phyloP scores from a whole-genome alignment of 2,329 filamentous ascomycete genomes.

The Emydomyces testavorans region DNA sequence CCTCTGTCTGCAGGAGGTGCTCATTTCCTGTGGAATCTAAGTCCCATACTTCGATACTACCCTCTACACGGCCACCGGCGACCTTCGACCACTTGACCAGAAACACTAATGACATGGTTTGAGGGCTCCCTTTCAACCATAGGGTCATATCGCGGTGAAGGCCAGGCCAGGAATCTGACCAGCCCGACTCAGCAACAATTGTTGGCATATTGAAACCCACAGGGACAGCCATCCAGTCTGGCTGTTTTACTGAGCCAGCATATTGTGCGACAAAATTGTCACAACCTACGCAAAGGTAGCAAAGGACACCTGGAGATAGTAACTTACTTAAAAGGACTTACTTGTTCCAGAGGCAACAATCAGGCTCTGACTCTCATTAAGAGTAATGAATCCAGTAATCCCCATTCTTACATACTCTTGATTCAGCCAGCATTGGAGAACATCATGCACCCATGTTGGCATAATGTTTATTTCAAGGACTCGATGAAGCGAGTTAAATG shows the following conservation, averaged over 20 bases:
- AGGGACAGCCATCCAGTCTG: constrained; percentile 7
- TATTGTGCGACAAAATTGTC: too few species aligned
- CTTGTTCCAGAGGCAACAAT: background rate
- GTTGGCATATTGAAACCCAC: constrained; percentile 1
- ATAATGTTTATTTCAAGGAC: too few species aligned
- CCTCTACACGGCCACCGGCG: background rate
- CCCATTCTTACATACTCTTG: background rate
- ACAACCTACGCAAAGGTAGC: background rate
- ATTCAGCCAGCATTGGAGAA: constrained; percentile 7
- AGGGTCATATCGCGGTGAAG: constrained; percentile 14
- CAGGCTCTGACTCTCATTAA: background rate
- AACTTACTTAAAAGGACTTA: too few species aligned
- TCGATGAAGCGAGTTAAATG: too few species aligned
- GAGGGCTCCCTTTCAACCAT: constrained; percentile 10
- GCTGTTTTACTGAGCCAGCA: constrained; percentile 10
- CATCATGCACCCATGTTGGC: constrained; percentile 6
- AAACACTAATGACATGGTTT: constrained; percentile 10
- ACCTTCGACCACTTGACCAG: constrained; percentile 11
- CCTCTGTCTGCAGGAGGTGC: constrained; percentile 8
- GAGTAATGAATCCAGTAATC: constrained; percentile 4
- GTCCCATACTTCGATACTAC: constrained; percentile 3
- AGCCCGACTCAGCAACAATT: constrained; percentile 13
- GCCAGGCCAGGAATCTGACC: constrained; percentile 4
- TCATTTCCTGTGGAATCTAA: constrained; percentile 8
- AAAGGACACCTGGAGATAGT: too few species aligned